Evolutionary conservation across 176 grass and related monocot genomes (phyloP), one percentile per base, ranked within the genome.

Genomic region (Neostapfia colusana): DNA sequence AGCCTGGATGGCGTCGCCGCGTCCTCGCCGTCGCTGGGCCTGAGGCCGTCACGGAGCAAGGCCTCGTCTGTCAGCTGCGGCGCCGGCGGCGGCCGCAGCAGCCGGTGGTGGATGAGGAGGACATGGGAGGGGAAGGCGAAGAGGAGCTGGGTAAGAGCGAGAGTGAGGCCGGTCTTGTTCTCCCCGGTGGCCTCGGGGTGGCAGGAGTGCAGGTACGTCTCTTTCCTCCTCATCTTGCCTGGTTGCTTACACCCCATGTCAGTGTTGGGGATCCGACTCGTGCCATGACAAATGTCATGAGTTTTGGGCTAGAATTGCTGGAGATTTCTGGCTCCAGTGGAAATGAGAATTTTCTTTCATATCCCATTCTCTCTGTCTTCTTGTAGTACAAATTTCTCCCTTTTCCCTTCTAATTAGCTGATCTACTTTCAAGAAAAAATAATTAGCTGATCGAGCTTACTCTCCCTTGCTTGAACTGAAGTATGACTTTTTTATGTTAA

Each of bases 171-270:
- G 38, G 36, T 55, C 64, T 15, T 84, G 6, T 76, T 90, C 79
- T 86, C 83, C 8, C 79, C 84, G 16, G 73, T 85, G 6, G 76
- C 64, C 70, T 79, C 83, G 80, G 75, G 76, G 49, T 90, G 84
- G 88, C 88, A 90, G 41, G 88, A 90, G 21, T 86, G 88, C 84
- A 72, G 57, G 88, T 86, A 65, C n/a, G 56, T 53, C 24, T 71
- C 23, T 44, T 43, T 38, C 34, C 46, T 17, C 14, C 40, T 55
- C 11, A 70, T 63, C 53, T 28, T 70, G 8, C 6, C 23, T 44
- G 36, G 13, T 55, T 67, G 24, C 46, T 40, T 78, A 25, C 46
- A 28, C 5, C 35, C 26, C 20, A 69, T 70, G 44, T 39, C 70
- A 58, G 17, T 70, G 26, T 18, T 48, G 57, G 45, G 23, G 42